Evolutionary conservation across 345 rosid species (phyloP).

Genomic region (Chamaenerion angustifolium): DNA sequence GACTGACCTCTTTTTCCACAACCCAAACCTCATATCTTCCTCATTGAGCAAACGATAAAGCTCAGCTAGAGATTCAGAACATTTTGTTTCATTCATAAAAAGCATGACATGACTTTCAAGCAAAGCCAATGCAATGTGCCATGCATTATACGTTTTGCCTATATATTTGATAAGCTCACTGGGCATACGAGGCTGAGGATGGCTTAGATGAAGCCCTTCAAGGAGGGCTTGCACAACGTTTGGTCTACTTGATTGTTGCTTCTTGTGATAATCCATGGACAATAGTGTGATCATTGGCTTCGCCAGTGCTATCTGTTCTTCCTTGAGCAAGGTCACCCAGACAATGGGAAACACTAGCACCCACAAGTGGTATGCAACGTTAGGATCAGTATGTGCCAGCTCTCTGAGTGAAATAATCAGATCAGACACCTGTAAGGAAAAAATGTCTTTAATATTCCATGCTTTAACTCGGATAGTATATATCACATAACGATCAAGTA

Average conservation of each 20-base stretch:
- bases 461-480: too few relatives aligned
- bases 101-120: constrained; percentile 94
- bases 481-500: too few relatives aligned
- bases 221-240: constrained; percentile 98
- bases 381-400: constrained; percentile 84
- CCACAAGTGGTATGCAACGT: constrained; percentile 98
- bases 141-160: constrained; percentile 94
- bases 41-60: constrained; percentile 87
- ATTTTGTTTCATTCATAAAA: constrained; percentile 76
- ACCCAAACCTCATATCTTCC: constrained; percentile 98
- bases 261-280: constrained; percentile 92
- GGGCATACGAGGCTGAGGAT: constrained; percentile 98
- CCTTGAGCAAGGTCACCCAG: constrained; percentile 85
- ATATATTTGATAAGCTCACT: constrained; percentile 94
- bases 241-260: constrained; percentile 87
- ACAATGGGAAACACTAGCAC: constrained; percentile 96
- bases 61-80: constrained; percentile 94
- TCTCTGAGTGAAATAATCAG: constrained; percentile 84
- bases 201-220: constrained; percentile 96
- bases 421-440: constrained; percentile 56
- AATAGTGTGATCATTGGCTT: constrained; percentile 80
- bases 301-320: constrained; percentile 73
- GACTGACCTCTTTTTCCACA: constrained; percentile 93
- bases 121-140: constrained; percentile 89
- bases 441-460: too few relatives aligned